Conservation (phyloP, 1,284 basidiomycete genomes). For the Vanrija sp. region DNA sequence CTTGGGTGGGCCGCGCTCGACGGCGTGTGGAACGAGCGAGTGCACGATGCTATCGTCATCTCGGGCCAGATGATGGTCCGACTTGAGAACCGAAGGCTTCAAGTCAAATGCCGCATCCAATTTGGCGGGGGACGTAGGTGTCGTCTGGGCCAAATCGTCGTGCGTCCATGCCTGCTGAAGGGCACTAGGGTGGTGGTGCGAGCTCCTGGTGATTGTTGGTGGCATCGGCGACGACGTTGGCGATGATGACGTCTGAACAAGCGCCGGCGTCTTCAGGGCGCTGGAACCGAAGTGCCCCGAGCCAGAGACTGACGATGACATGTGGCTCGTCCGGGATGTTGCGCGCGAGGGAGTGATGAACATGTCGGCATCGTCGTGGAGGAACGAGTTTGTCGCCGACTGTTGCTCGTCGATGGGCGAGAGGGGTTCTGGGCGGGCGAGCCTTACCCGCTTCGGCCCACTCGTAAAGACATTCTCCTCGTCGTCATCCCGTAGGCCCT, state of each 20-base stretch:
- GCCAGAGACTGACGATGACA: neutral
- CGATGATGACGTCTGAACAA: slow-evolving; percentile 44
- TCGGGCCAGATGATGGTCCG: slow-evolving; percentile 1
- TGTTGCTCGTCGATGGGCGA: slow-evolving; percentile 29
- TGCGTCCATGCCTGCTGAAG: slow-evolving; percentile 44
- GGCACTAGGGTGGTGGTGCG: slow-evolving; percentile 37
- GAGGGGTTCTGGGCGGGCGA: slow-evolving; percentile 29
- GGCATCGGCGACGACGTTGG: slow-evolving; percentile 49
- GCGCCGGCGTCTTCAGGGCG: slow-evolving; percentile 41
- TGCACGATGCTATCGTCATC: slow-evolving; percentile 8
- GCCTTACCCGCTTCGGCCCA: slow-evolving; percentile 28
- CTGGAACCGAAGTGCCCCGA: slow-evolving; percentile 21
- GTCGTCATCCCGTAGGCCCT: slow-evolving; percentile 20
- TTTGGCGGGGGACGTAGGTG: slow-evolving; percentile 24
- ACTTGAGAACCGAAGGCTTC: slow-evolving; percentile 27
- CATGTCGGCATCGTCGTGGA: slow-evolving; percentile 29
- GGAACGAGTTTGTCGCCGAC: slow-evolving; percentile 9
- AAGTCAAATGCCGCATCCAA: slow-evolving; percentile 43
- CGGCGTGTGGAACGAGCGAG: neutral
- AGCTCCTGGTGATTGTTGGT: slow-evolving; percentile 33
- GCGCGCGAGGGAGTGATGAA: slow-evolving; percentile 43
- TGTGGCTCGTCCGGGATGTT: slow-evolving; percentile 11
- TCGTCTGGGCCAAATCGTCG: slow-evolving; percentile 29
- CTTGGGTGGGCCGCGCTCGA: slow-evolving; percentile 30
- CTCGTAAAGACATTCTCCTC: slow-evolving; percentile 38